A percentile compares a stretch with the other conserved stretches of the same genome.
These are phyloP conservation scores for Lepidium aucheri DNA, from an alignment of 345 rosid species.

Conservation along the genomic window DNA sequence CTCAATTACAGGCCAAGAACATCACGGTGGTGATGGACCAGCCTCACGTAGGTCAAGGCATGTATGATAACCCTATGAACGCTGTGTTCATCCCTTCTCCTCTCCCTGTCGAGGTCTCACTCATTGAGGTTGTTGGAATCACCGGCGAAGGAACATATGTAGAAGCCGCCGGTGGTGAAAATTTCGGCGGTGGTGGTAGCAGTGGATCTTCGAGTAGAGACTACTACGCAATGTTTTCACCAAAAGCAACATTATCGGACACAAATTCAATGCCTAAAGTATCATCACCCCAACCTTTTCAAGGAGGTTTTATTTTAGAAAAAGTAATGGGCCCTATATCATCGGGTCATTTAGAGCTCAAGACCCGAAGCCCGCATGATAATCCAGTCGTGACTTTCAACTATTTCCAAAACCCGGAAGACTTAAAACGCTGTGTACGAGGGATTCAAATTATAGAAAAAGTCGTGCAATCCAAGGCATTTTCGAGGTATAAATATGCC, in stretches of 20 bases:
- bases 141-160: constrained; percentile 51
- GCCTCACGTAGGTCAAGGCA: constrained; percentile 60
- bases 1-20: constrained; percentile 36
- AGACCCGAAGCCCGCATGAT: constrained; percentile 38
- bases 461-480: constrained; percentile 43
- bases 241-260: constrained; percentile 32
- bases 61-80: constrained; percentile 76
- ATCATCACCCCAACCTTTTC: constrained; percentile 30
- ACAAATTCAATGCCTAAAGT: constrained; percentile 25
- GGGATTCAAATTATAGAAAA: constrained; percentile 48
- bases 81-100: constrained; percentile 63
- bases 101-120: constrained; percentile 59
- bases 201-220: constrained; percentile 13
- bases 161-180: constrained; percentile 53
- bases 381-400: constrained; percentile 61
- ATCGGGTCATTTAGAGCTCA: constrained; percentile 48
- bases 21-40: constrained; percentile 45
- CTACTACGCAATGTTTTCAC: constrained; percentile 51
- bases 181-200: constrained; percentile 32
- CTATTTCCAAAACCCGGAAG: constrained; percentile 56
- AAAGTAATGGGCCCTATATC: constrained; percentile 59
- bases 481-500: constrained; percentile 33
- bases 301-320: constrained; percentile 58
- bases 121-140: constrained; percentile 69
- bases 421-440: constrained; percentile 44